Evolutionary conservation across 176 grass and related monocot genomes (phyloP), one percentile per base, ranked within the genome.

Genomic region (Zoysia pacifica): DNA sequence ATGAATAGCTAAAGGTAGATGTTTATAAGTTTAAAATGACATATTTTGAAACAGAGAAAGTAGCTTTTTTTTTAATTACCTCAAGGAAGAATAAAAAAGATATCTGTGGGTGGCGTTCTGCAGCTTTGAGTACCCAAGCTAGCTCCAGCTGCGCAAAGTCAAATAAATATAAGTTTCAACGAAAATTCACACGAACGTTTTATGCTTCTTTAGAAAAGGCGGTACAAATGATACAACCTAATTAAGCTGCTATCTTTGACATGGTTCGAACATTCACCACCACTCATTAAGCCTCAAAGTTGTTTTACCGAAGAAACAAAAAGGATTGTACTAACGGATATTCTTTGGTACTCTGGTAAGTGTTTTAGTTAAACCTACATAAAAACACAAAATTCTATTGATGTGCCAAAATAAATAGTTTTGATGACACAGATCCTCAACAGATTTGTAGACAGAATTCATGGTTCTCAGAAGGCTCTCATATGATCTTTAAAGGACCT

Each of bases 201-300:
- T 72, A 64, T 85, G 48, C 35, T 84, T 52, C 68, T 81, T 85
- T 77, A 75, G 3, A 75, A 81, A 77, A 81, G 66, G 40, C 62
- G 5, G 58, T 40, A 12, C 59, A 72, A 62, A 84, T 70, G 77
- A 84, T 11, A 60, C 51, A 77, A 72, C 44, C 78, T 58, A 79
- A 85, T 85, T 63, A 78, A 74, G 84, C 79, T 79, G 79, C 46
- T 36, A 74, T 68, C 75, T 89, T 72, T 89, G 76, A 84, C 81
- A 67, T 37, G 5, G n/a, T 45, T 68, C 13, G 40, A 84, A 74
- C 64, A 73, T 45, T 79, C 70, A 74, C 60, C 8, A 75, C 73
- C 82, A 72, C 78, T 73, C 68, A 72, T 88, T 76, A 42, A 71
- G 12, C 39, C 73, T 37, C 16, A 12, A 87, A 12, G 52, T 56